phyloP scores from a whole-genome alignment of 2,329 filamentous ascomycete species.

The Paramyrothecium roridum region DNA sequence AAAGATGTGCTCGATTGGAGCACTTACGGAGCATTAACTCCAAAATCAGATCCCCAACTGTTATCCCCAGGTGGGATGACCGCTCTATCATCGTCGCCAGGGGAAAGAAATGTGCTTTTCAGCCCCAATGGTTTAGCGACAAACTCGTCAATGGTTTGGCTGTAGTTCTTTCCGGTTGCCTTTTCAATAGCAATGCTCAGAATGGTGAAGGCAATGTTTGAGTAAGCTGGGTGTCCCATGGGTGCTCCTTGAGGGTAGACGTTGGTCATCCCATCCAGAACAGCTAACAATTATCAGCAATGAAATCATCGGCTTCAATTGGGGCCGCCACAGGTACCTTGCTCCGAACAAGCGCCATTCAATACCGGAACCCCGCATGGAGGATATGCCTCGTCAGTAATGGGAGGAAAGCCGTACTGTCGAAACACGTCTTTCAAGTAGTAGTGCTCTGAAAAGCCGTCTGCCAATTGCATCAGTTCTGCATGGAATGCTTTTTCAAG shows the following conservation, averaged over 20 bases:
- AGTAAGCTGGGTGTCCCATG: conserved; percentile 34
- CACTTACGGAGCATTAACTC: conserved; percentile 26
- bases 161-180: conserved; percentile 23
- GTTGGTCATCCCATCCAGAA: conserved; percentile 24
- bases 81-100: conserved; percentile 22
- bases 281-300: conserved; percentile 16
- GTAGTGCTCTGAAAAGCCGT: conserved; percentile 33
- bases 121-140: conserved; percentile 13
- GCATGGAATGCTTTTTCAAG: not conserved
- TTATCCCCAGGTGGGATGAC: conserved; percentile 28
- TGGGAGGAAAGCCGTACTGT: conserved; percentile 29
- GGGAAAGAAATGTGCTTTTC: conserved; percentile 17
- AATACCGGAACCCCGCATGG: conserved; percentile 31
- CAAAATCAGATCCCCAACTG: conserved; percentile 31
- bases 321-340: conserved; percentile 18
- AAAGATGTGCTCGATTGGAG: not conserved
- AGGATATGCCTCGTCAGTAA: conserved; percentile 30
- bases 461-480: conserved; percentile 7
- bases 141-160: conserved; percentile 16
- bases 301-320: not conserved
- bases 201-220: conserved; percentile 35
- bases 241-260: conserved; percentile 24
- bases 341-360: conserved; percentile 26
- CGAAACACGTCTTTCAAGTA: conserved; percentile 29
- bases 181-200: conserved; percentile 29